These are phyloP conservation scores for Phtheirospermum japonicum DNA, from an alignment of 257 asterid genomes.

Conservation along the genomic window DNA sequence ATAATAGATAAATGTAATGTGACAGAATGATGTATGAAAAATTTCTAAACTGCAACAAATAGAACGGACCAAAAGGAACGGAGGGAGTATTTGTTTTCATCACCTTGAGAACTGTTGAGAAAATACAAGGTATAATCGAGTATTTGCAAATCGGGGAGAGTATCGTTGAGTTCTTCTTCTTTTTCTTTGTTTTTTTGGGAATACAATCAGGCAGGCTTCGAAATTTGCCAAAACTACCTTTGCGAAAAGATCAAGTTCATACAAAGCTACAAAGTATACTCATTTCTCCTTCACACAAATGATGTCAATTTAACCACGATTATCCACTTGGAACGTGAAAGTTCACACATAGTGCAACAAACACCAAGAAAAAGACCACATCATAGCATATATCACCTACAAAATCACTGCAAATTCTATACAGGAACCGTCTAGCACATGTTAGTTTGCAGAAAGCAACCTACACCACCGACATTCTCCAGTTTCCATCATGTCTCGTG, in stretches of 20 bases:
- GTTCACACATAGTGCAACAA: background rate
- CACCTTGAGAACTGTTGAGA: too few species aligned
- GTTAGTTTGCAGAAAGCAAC: slow-evolving; percentile 4
- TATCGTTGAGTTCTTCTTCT: too few species aligned
- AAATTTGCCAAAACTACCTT: background rate
- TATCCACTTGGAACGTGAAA: background rate
- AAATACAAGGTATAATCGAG: too few species aligned
- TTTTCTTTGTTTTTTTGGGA: too few species aligned
- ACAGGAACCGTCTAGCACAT: slow-evolving; percentile 8
- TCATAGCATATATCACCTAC: slow-evolving; percentile 5
- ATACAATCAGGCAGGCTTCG: background rate
- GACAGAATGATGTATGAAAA: too few species aligned
- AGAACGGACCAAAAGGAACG: too few species aligned
- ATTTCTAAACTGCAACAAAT: too few species aligned
- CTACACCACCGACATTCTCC: slow-evolving; percentile 5
- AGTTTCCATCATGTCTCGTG: slow-evolving; percentile 38
- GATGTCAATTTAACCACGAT: background rate
- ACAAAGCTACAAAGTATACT: background rate
- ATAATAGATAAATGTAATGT: too few species aligned
- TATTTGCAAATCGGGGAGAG: too few species aligned
- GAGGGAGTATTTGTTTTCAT: too few species aligned
- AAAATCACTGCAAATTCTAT: slow-evolving; percentile 16
- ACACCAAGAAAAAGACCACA: slow-evolving; percentile 1
- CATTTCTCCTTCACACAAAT: background rate
- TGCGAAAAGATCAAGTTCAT: background rate